phyloP scores from a whole-genome alignment of 495 filamentous ascomycete species.

The Aspergillus ellipticus region DNA sequence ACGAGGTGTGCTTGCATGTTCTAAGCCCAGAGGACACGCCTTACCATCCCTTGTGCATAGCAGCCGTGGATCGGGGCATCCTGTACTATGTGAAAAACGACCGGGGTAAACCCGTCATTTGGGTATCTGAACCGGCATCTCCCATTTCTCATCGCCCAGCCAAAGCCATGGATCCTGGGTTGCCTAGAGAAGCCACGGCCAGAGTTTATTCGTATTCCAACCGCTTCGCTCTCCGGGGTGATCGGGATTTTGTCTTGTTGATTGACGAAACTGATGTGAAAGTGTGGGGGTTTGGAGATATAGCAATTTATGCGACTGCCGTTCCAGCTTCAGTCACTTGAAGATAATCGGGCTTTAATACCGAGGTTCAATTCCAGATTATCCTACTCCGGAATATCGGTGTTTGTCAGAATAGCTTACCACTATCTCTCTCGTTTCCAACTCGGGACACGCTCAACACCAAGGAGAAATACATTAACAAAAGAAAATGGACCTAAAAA shows the following conservation, averaged over 20 bases:
- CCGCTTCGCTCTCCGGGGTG: slow-evolving; percentile 13
- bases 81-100: slow-evolving; percentile 21
- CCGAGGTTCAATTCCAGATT: background rate
- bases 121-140: slow-evolving; percentile 20
- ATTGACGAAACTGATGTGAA: slow-evolving; percentile 11
- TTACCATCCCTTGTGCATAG: slow-evolving; percentile 9
- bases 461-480: slow-evolving; percentile 30
- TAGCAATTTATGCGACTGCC: background rate
- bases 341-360: slow-evolving; percentile 13
- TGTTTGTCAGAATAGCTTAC: background rate
- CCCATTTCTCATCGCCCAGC: slow-evolving; percentile 9
- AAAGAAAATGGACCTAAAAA: slow-evolving; percentile 34
- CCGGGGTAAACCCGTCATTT: slow-evolving; percentile 15
- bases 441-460: background rate
- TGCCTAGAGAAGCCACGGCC: slow-evolving; percentile 10
- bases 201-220: slow-evolving; percentile 7
- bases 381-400: too few relatives aligned
- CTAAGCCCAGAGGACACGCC: slow-evolving; percentile 1
- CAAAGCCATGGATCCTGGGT: slow-evolving; percentile 8
- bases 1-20: slow-evolving; percentile 9
- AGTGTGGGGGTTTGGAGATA: slow-evolving; percentile 19
- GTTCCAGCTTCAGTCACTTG: background rate
- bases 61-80: slow-evolving; percentile 11
- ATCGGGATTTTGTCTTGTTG: slow-evolving; percentile 14
- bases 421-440: background rate